Percentiles rank a stretch among this genome's conserved stretches.
These are phyloP conservation scores for Populus hybrid DNA, from an alignment of 441 rosid species.

Conservation along the genomic window DNA sequence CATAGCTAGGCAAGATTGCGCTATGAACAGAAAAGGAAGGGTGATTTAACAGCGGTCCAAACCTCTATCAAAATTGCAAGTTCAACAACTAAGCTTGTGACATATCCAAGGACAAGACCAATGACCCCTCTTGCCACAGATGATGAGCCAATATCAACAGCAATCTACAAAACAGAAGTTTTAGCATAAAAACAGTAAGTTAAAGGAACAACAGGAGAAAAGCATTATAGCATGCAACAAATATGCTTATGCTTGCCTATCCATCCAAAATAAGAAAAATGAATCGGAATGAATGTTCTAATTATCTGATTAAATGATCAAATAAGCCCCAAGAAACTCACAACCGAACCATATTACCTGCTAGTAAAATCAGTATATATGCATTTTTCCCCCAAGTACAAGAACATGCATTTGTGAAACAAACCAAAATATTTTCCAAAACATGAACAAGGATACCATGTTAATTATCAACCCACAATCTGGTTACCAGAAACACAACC, in stretches of 20 bases:
- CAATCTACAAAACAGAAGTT: constrained; percentile 57
- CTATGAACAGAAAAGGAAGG: neutral
- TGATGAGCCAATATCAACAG: constrained; percentile 98
- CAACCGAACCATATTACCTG: neutral
- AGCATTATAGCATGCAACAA: neutral
- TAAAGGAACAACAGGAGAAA: constrained; percentile 3
- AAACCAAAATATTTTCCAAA: neutral
- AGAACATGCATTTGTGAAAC: neutral
- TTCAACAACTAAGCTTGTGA: constrained; percentile 93
- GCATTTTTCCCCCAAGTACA: neutral
- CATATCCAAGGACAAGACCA: constrained; percentile 94
- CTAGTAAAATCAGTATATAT: neutral
- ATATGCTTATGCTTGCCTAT: neutral
- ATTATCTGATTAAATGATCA: neutral
- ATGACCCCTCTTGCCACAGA: constrained; percentile 94
- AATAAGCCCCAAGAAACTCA: neutral
- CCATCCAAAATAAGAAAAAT: neutral
- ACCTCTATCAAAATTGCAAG: constrained; percentile 52
- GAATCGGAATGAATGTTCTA: neutral
- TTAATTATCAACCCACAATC: neutral
- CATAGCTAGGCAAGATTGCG: neutral
- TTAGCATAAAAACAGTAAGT: neutral
- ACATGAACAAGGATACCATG: neutral
- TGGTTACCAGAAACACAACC: neutral
- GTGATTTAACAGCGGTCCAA: neutral